Evolutionary conservation across 768 basidiomycete species (phyloP).

Genomic region (Tricholoma furcatifolium): DNA sequence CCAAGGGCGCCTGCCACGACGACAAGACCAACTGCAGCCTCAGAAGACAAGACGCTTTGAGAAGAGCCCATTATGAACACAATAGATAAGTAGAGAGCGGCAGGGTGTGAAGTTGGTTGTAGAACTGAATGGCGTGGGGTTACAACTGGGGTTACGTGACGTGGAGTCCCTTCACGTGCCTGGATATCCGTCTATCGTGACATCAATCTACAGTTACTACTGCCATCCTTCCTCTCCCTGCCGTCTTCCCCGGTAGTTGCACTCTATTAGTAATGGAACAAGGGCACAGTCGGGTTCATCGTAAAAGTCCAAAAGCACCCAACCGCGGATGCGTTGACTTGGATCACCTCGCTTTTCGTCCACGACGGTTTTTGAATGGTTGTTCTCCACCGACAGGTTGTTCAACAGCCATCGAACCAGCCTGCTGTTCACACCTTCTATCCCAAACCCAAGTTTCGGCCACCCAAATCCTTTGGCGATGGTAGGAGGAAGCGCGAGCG

Average conservation of each 20-base stretch:
- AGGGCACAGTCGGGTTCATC: conserved; percentile 55
- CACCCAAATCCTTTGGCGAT: conserved; percentile 85
- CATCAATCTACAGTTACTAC: not conserved
- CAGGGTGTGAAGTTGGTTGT: not conserved
- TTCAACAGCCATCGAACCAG: conserved; percentile 71
- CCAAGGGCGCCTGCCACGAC: conserved; percentile 41
- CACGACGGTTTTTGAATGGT: conserved; percentile 10
- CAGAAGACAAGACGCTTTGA: conserved; percentile 41
- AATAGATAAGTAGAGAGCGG: conserved; percentile 6
- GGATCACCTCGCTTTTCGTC: conserved; percentile 15
- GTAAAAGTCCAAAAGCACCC: conserved; percentile 77
- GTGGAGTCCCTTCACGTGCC: conserved; percentile 20
- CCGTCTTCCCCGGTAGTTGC: conserved; percentile 59
- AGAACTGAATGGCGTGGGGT: not conserved
- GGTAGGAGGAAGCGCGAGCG: conserved; percentile 72
- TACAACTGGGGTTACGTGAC: conserved; percentile 12
- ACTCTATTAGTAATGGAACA: conserved; percentile 71
- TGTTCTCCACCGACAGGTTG: conserved; percentile 32
- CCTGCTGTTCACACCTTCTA: conserved; percentile 86
- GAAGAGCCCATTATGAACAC: conserved; percentile 40
- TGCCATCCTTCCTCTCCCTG: conserved; percentile 23
- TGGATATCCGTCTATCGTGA: not conserved
- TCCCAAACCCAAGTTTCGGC: conserved; percentile 71
- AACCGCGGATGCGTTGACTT: conserved; percentile 63
- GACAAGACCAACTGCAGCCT: conserved; percentile 34